These are phyloP conservation scores for Hypoxylon rubiginosum DNA, from an alignment of 2,329 filamentous ascomycete species.

Conservation along the genomic window DNA sequence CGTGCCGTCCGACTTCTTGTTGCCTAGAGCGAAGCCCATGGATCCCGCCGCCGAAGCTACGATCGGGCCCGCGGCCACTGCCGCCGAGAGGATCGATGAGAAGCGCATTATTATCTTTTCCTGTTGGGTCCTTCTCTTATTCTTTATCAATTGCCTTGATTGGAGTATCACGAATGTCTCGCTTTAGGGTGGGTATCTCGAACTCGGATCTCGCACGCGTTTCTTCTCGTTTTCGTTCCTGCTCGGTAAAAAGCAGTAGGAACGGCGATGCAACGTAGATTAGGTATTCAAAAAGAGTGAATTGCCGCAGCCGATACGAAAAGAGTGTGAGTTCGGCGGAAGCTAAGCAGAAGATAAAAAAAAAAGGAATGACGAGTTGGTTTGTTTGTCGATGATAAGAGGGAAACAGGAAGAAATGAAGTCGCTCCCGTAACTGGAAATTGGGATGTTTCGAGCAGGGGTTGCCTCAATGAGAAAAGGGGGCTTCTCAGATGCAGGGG, in stretches of 20 bases:
- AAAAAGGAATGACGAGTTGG: slow-evolving; percentile 37
- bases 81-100: slow-evolving; percentile 51
- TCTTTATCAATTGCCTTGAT: neutral
- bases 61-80: slow-evolving; percentile 39
- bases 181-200: slow-evolving; percentile 23
- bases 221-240: neutral
- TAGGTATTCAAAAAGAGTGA: slow-evolving; percentile 29
- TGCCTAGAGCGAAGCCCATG: slow-evolving; percentile 76
- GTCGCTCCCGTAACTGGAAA: slow-evolving; percentile 33
- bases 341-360: slow-evolving; percentile 11
- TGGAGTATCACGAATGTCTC: neutral
- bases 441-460: slow-evolving; percentile 40
- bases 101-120: slow-evolving; percentile 54
- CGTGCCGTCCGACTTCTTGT: slow-evolving; percentile 68
- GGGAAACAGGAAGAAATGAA: slow-evolving; percentile 23
- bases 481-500: slow-evolving; percentile 24
- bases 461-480: slow-evolving; percentile 25
- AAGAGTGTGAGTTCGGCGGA: slow-evolving; percentile 23
- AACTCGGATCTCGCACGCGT: slow-evolving; percentile 8
- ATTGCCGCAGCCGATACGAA: slow-evolving; percentile 30
- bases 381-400: slow-evolving; percentile 19
- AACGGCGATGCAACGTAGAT: slow-evolving; percentile 6
- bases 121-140: neutral
- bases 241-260: slow-evolving; percentile 3
- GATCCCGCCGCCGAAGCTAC: slow-evolving; percentile 59